phyloP scores from a whole-genome alignment of 169 alveolate species.

The Amoebophrya sp. region DNA sequence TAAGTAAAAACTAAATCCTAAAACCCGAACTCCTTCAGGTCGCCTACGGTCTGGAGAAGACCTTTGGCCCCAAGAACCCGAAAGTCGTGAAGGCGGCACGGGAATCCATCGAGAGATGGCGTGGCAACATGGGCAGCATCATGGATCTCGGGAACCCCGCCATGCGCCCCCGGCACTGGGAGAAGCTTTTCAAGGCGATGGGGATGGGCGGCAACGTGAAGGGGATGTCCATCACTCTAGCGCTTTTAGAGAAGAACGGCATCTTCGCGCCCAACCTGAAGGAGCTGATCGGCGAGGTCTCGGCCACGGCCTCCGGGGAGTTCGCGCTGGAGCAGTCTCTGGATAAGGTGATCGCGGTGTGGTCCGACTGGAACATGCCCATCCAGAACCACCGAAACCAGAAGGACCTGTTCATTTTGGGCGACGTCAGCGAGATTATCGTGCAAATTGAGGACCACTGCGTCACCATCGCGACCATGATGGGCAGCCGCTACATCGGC shows the following conservation, averaged over 20 bases:
- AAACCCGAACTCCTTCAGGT: background rate
- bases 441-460: slow-evolving; percentile 77
- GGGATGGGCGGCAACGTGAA: slow-evolving; percentile 47
- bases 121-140: slow-evolving; percentile 50
- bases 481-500: slow-evolving; percentile 71
- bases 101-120: slow-evolving; percentile 14
- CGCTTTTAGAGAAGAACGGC: slow-evolving; percentile 45
- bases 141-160: slow-evolving; percentile 65
- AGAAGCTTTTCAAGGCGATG: slow-evolving; percentile 64
- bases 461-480: slow-evolving; percentile 71
- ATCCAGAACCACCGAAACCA: slow-evolving; percentile 72
- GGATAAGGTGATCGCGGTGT: slow-evolving; percentile 67
- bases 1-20: background rate
- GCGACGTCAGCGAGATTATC: slow-evolving; percentile 70
- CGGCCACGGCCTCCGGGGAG: slow-evolving; percentile 81
- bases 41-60: background rate
- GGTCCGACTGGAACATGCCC: slow-evolving; percentile 66
- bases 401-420: slow-evolving; percentile 72
- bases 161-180: slow-evolving; percentile 75
- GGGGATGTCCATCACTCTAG: background rate
- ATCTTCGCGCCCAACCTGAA: slow-evolving; percentile 62
- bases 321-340: slow-evolving; percentile 67
- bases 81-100: background rate
- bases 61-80: background rate
- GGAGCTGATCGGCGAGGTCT: slow-evolving; percentile 69